Evolutionary conservation across 768 basidiomycete genomes (phyloP).

Genomic region (Trametes coccinea): DNA sequence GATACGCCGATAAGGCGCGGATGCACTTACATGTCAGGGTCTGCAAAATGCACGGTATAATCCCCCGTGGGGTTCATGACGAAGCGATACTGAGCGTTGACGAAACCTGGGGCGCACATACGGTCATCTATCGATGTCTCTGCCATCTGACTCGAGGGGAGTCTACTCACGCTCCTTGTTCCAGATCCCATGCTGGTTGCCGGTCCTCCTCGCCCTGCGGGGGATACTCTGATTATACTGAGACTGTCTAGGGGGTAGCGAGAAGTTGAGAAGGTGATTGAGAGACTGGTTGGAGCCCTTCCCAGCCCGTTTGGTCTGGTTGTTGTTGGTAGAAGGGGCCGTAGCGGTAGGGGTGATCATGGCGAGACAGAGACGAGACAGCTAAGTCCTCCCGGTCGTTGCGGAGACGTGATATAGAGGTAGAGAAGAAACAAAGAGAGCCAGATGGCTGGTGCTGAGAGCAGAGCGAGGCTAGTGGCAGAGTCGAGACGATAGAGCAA

Average conservation of each 20-base stretch:
- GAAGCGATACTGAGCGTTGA: conserved; percentile 96
- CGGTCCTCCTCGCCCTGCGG: conserved; percentile 73
- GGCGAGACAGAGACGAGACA: conserved; percentile 26
- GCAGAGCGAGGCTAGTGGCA: background rate
- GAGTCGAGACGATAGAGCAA: conserved; percentile 17
- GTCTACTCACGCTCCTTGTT: conserved; percentile 85
- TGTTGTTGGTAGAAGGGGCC: conserved; percentile 42
- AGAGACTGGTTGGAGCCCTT: conserved; percentile 68
- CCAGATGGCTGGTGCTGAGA: background rate
- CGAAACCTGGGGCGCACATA: conserved; percentile 62
- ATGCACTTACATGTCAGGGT: conserved; percentile 88
- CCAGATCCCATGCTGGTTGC: conserved; percentile 67
- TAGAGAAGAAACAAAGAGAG: conserved; percentile 3
- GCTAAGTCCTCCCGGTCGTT: conserved; percentile 29
- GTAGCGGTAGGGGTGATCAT: conserved; percentile 24
- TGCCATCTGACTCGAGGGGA: too few relatives aligned
- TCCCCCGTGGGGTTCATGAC: conserved; percentile 91
- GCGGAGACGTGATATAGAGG: background rate
- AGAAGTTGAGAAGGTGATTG: conserved; percentile 93
- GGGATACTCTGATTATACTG: conserved; percentile 59
- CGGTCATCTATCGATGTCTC: background rate
- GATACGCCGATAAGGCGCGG: conserved; percentile 17
- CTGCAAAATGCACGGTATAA: conserved; percentile 94
- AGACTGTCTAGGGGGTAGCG: conserved; percentile 82
- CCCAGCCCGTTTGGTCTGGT: conserved; percentile 61